phyloP scores from a whole-genome alignment of 1,139 yeast genomes.

The Ashbya aceris region DNA sequence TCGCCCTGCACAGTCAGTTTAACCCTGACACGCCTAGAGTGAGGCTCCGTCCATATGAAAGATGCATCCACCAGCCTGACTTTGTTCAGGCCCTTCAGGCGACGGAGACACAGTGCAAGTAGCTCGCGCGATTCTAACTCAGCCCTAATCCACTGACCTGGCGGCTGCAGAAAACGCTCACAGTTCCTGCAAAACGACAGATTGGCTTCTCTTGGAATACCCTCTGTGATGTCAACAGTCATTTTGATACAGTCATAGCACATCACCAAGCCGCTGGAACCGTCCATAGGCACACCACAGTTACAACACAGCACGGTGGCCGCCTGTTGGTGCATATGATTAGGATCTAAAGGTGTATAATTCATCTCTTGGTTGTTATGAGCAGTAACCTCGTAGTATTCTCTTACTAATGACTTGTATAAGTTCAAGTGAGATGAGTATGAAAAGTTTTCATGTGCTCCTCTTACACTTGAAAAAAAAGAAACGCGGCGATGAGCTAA shows the following conservation, averaged over 20 bases:
- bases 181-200: slow-evolving; percentile 94
- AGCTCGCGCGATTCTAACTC: slow-evolving; percentile 88
- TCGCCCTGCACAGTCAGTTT: slow-evolving; percentile 95
- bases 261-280: slow-evolving; percentile 88
- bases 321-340: slow-evolving; percentile 31
- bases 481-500: slow-evolving; percentile 2
- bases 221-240: slow-evolving; percentile 89
- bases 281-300: slow-evolving; percentile 99
- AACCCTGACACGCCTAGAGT: slow-evolving; percentile 85
- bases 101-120: slow-evolving; percentile 78
- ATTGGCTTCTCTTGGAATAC: slow-evolving; percentile 91
- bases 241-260: slow-evolving; percentile 95
- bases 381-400: not conserved
- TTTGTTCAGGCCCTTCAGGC: slow-evolving; percentile 79
- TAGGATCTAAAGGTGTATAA: slow-evolving; percentile 24
- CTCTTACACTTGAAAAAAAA: slow-evolving; percentile 1
- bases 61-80: slow-evolving; percentile 89
- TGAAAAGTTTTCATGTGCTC: slow-evolving; percentile 12
- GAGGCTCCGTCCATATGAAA: slow-evolving; percentile 98
- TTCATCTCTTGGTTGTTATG: slow-evolving; percentile 13
- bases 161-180: slow-evolving; percentile 92
- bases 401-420: not conserved
- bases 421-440: slow-evolving; percentile 14
- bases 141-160: slow-evolving; percentile 85
- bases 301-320: slow-evolving; percentile 95